phyloP scores from a whole-genome alignment of 2,329 filamentous ascomycete species.

The Pseudogymnoascus sp. region DNA sequence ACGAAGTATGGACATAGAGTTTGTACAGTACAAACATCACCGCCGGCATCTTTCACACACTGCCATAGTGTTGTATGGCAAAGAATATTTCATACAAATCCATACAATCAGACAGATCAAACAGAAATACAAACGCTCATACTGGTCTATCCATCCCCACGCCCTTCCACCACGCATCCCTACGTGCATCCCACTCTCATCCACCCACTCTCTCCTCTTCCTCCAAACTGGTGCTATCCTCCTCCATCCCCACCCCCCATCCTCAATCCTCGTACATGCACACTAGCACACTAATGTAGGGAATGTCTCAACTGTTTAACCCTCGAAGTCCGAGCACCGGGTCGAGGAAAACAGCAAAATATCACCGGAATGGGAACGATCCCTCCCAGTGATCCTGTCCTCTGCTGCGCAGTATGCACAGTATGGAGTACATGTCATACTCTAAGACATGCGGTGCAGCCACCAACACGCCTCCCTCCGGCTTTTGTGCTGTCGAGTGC shows the following conservation, averaged over 20 bases:
- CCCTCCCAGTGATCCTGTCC: neutral
- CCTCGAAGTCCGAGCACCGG: conserved; percentile 4
- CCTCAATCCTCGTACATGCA: neutral
- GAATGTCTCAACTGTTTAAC: neutral
- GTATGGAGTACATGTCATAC: conserved; percentile 2
- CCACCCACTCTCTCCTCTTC: neutral
- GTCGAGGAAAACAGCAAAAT: neutral
- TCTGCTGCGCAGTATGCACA: neutral
- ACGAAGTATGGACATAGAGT: neutral
- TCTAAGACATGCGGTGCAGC: neutral
- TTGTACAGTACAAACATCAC: neutral
- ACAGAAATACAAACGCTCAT: neutral
- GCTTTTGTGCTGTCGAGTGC: neutral
- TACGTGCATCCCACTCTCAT: neutral
- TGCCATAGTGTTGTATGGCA: no score
- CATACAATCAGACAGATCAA: neutral
- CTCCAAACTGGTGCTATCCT: neutral
- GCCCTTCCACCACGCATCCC: no score
- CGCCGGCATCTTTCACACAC: neutral
- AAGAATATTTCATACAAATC: neutral
- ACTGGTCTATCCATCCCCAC: neutral
- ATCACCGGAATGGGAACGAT: neutral
- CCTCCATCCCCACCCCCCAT: neutral
- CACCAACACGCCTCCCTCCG: conserved; percentile 6
- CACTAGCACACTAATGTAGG: neutral